phyloP scores from a whole-genome alignment of 495 filamentous ascomycete genomes.

The Cenococcum geophilum region DNA sequence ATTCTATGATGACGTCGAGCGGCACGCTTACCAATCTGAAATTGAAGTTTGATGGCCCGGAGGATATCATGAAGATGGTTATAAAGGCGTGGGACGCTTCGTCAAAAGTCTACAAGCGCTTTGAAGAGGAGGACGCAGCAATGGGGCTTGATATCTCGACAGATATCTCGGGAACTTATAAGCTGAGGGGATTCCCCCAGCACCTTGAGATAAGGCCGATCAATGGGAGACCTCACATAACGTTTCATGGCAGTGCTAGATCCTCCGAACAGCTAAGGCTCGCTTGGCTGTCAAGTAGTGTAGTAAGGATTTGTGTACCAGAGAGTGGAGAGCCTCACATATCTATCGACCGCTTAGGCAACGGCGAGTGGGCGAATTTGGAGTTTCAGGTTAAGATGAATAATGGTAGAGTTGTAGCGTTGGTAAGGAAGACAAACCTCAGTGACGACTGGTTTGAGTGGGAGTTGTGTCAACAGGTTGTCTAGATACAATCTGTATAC shows the following conservation, averaged over 20 bases:
- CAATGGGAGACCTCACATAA: neutral
- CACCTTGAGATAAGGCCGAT: neutral
- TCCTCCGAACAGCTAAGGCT: neutral
- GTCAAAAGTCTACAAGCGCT: neutral
- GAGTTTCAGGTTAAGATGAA: neutral
- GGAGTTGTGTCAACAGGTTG: neutral
- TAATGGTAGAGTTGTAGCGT: neutral
- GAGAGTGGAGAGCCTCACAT: neutral
- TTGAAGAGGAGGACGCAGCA: neutral
- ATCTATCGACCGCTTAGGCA: neutral
- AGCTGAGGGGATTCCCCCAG: neutral
- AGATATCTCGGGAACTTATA: neutral
- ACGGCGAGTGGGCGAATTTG: neutral
- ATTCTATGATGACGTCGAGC: neutral
- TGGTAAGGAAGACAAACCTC: neutral
- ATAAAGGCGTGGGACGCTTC: neutral
- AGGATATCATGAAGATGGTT: neutral
- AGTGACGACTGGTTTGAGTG: neutral
- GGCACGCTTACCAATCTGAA: neutral
- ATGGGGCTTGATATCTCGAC: neutral
- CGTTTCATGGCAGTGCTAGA: neutral
- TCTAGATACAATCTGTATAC: neutral
- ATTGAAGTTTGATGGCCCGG: neutral
- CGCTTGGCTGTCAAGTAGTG: neutral
- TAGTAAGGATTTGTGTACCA: conserved; percentile 4